Conservation (phyloP, 768 basidiomycete genomes). For the Mycena latifolia region DNA sequence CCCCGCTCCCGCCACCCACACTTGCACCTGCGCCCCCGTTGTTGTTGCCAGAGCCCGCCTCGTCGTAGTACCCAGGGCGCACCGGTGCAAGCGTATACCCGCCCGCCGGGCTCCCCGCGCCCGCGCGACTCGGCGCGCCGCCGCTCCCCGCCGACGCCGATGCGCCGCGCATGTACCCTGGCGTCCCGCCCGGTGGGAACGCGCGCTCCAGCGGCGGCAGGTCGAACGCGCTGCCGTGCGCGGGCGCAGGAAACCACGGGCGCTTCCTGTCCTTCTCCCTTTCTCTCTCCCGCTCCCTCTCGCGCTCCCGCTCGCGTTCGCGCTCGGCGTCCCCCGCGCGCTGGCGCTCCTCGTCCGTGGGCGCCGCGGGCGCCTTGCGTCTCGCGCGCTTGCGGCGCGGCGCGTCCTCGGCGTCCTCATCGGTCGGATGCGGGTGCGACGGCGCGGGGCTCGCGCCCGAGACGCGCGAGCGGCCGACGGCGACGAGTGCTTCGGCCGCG, state of each 20-base stretch:
- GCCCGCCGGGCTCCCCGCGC: slow-evolving; percentile 30
- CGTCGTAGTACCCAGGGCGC: slow-evolving; percentile 28
- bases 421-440: slow-evolving; percentile 47
- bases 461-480: slow-evolving; percentile 69
- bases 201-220: slow-evolving; percentile 37
- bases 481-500: slow-evolving; percentile 89
- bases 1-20: no score
- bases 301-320: slow-evolving; percentile 30
- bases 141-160: slow-evolving; percentile 32
- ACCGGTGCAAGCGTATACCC: slow-evolving; percentile 27
- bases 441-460: slow-evolving; percentile 34
- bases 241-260: slow-evolving; percentile 46
- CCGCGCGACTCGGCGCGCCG: slow-evolving; percentile 29
- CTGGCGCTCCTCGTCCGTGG: slow-evolving; percentile 16
- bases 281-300: slow-evolving; percentile 34
- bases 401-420: slow-evolving; percentile 58
- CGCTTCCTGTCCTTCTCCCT: slow-evolving; percentile 33
- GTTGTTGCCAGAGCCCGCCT: slow-evolving; percentile 31
- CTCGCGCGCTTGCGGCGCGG: slow-evolving; percentile 72
- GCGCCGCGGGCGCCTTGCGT: slow-evolving; percentile 47
- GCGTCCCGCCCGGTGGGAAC: slow-evolving; percentile 15
- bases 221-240: slow-evolving; percentile 47
- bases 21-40: neutral
- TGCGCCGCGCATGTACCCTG: slow-evolving; percentile 45
- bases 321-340: slow-evolving; percentile 41